Base-by-base conservation (phyloP, 2,329 filamentous ascomycete genomes). In the Ophiostoma australiae region DNA sequence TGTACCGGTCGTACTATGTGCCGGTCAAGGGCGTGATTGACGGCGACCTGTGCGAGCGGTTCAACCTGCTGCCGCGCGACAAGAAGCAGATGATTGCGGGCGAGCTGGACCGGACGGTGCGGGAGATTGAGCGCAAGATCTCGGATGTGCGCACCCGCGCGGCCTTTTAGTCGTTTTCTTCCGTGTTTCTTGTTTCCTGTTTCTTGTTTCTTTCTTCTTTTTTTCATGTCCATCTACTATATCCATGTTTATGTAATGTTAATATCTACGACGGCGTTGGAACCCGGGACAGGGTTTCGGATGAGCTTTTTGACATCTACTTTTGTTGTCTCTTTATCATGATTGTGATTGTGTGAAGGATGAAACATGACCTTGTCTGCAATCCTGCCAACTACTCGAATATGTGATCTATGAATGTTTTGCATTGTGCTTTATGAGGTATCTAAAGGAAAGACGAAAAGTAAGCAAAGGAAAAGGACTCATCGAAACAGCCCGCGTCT, bases 21-120 rank as follows among this genome's bases (percentile, higher is more conserved):
- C 96, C 95, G 0, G 93, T 97, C 61, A 99, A 99, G 84, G 94
- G 94, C 10, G 89, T 96, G 37, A 97, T 99, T 76, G 95, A 99
- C 80, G 95, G 95, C 37, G 95, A 99, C 81, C 83, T 99, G 58
- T 97, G 95, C 77, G 95, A 99, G 84, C 87, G 93, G 75, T 99
- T 93, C 80, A 88, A 93, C 72, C 82, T 95, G 72, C 84, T 99
- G 73, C 86, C 91, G 35, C 91, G 90, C 75, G 94, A 97, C 77
- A 94, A 92, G 84, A 97, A 97, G 84, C 89, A 93, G 80, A 93
- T 94, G 87, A 97, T 99, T 82, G 94, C 94, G 1, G 93, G 87
- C 69, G 94, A 98, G 80, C 81, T 98, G 75, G 95, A 98, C 80
- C 89, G 95, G 72, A 94, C 92, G 61, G 89, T 97, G 70, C 84